phyloP scores from a whole-genome alignment of 768 basidiomycete genomes.

The Cyclocybe aegerita region DNA sequence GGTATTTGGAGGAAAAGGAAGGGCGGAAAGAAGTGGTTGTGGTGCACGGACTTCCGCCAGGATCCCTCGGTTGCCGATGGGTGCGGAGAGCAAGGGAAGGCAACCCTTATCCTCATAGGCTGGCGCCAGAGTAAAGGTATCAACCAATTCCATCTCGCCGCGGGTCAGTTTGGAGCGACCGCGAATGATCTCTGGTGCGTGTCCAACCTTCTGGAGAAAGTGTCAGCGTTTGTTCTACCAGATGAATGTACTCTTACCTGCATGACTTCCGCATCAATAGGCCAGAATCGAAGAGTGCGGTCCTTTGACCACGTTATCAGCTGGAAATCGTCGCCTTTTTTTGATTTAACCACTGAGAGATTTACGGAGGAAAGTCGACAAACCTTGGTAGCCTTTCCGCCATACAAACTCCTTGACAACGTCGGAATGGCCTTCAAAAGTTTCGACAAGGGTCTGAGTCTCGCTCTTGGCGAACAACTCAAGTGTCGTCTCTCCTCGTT shows the following conservation, averaged over 20 bases:
- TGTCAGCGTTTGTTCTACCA: slow-evolving; percentile 9
- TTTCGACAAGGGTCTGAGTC: slow-evolving; percentile 54
- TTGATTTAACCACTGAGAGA: neutral
- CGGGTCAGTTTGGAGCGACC: slow-evolving; percentile 29
- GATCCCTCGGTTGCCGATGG: slow-evolving; percentile 64
- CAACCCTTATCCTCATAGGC: slow-evolving; percentile 24
- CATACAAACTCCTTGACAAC: slow-evolving; percentile 99
- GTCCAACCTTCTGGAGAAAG: slow-evolving; percentile 47
- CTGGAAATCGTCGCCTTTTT: slow-evolving; percentile 48
- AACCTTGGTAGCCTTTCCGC: slow-evolving; percentile 68
- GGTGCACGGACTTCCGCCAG: slow-evolving; percentile 70
- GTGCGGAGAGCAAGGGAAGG: slow-evolving; percentile 59
- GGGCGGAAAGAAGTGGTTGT: slow-evolving; percentile 20
- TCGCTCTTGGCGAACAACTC: slow-evolving; percentile 72
- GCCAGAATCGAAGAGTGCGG: slow-evolving; percentile 89
- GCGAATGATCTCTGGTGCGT: slow-evolving; percentile 29
- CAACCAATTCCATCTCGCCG: slow-evolving; percentile 14
- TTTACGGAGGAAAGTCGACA: slow-evolving; percentile 7
- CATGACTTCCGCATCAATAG: slow-evolving; percentile 68
- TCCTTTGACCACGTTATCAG: slow-evolving; percentile 82
- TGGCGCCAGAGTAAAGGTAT: slow-evolving; percentile 62
- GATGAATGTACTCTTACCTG: slow-evolving; percentile 42
- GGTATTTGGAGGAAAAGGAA: neutral
- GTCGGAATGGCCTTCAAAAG: slow-evolving; percentile 86
- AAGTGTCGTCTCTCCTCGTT: slow-evolving; percentile 79